Evolutionary conservation across 73 alveolate species (phyloP).

Genomic region (Paraurostyla sp.): DNA sequence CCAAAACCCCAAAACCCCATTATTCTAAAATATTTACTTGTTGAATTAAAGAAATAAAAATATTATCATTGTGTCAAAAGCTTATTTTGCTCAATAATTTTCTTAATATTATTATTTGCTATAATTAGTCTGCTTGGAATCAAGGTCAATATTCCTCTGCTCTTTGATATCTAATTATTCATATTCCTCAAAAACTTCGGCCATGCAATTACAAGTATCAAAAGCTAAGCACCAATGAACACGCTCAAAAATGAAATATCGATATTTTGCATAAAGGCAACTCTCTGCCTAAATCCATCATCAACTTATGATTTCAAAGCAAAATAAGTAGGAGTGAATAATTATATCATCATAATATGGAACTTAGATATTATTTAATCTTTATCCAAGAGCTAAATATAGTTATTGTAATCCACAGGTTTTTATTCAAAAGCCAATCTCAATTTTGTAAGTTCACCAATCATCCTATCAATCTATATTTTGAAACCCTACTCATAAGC

Average conservation of each 20-base stretch:
- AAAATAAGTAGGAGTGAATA: constrained; percentile 35
- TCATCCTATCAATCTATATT: background rate
- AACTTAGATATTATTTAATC: constrained; percentile 7
- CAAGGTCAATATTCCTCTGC: constrained; percentile 53
- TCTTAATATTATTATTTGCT: constrained; percentile 25
- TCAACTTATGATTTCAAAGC: background rate
- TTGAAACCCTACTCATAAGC: constrained; percentile 25
- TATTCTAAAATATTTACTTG: background rate
- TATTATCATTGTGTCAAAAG: background rate
- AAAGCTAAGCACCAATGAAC: constrained; percentile 2
- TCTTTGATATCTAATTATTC: constrained; percentile 36
- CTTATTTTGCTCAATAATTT: constrained; percentile 20
- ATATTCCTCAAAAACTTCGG: constrained; percentile 34
- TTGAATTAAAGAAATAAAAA: background rate
- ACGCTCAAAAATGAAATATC: constrained; percentile 20
- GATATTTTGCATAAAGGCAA: background rate
- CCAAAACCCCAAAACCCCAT: constrained; percentile 30
- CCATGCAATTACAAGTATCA: constrained; percentile 38
- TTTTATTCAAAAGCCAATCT: background rate
- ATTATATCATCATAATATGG: background rate
- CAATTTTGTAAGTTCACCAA: constrained; percentile 28
- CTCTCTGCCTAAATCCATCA: background rate
- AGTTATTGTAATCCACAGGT: background rate
- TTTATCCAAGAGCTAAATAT: background rate
- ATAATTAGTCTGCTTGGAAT: constrained; percentile 47